Base-by-base conservation (phyloP, 1,139 yeast genomes). In the Taphrina confusa region DNA sequence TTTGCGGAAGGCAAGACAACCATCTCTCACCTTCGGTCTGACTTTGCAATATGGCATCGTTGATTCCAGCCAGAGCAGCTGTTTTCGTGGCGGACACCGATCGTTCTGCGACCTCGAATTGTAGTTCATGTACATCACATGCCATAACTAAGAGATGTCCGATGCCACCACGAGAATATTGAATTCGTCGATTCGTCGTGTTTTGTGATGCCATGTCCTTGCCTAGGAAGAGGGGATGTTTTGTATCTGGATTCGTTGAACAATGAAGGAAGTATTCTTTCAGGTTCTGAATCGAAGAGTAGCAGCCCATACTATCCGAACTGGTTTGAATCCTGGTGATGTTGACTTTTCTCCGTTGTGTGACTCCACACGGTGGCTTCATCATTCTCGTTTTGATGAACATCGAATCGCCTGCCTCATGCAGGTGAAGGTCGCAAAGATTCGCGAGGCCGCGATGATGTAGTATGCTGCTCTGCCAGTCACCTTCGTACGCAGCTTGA, bases 401-500 rank as follows among this genome's bases (percentile, higher is more conserved):
- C 30, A n/a, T 11, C 11, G 44, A 27, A 9, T 11, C n/a, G 23
- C 23, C 11, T 4, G 33, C 16, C 20, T n/a, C 18, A 8, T 31
- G 44, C 9, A 39, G 11, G 16, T 34, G 34, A 33, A 44, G 58
- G 14, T 34, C 25, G 14, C 51, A 31, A 5, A 54, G 31, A 33
- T 54, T 54, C 8, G 22, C 34, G n/a, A 54, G 33, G 14, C 58
- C 58, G 4, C 58, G 37, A n/a, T 31, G 33, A 44, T 54, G 58
- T 12, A 54, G 28, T 9, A 46, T 54, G 27, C 30, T 54, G 25
- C 49, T 47, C 25, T 34, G 58, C 58, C 58, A 54, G 45, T 54
- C 58, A 16, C 58, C 58, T 16, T 54, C 58, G 16, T 33, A 11
- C 4, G 58, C 58, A 33, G 58, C 58, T 27, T 54, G 58, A 25